A percentile compares a stretch with the other conserved stretches of the same genome.
These are phyloP conservation scores for Falciphora oryzae DNA, from an alignment of 2,329 filamentous ascomycete genomes.

Conservation along the genomic window DNA sequence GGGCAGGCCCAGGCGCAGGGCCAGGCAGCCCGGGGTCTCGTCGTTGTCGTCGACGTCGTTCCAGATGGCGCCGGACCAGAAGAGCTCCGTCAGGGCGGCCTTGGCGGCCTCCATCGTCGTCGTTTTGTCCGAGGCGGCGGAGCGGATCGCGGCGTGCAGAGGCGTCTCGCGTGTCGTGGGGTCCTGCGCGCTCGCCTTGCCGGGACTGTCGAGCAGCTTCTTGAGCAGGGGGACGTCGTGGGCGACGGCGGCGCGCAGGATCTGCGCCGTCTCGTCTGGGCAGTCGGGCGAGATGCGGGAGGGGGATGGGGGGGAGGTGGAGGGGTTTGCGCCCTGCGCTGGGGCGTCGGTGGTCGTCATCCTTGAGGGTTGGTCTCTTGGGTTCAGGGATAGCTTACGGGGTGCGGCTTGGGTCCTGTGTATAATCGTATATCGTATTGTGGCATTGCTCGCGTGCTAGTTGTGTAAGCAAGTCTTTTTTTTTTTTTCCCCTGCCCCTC, in stretches of 20 bases:
- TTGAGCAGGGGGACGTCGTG: constrained; percentile 62
- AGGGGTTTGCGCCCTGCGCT: background rate
- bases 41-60: constrained; percentile 84
- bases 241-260: constrained; percentile 50
- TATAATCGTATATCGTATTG: background rate
- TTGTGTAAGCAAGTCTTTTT: background rate
- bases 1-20: constrained; percentile 60
- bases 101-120: constrained; percentile 41
- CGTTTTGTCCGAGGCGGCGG: constrained; percentile 24
- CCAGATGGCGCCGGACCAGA: constrained; percentile 91
- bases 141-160: constrained; percentile 83
- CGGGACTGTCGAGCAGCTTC: constrained; percentile 59
- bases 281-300: constrained; percentile 48
- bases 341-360: constrained; percentile 1
- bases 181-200: constrained; percentile 71
- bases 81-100: constrained; percentile 66
- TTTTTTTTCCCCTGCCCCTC: background rate
- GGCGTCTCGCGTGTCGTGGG: constrained; percentile 80
- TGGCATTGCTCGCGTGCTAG: background rate
- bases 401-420: background rate
- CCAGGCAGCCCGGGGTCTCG: constrained; percentile 89
- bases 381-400: no score
- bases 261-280: constrained; percentile 42
- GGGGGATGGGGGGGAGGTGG: constrained; percentile 25
- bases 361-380: background rate